Conservation (phyloP, 176 grass and related monocot genomes). For the Dactylis glomerata region DNA sequence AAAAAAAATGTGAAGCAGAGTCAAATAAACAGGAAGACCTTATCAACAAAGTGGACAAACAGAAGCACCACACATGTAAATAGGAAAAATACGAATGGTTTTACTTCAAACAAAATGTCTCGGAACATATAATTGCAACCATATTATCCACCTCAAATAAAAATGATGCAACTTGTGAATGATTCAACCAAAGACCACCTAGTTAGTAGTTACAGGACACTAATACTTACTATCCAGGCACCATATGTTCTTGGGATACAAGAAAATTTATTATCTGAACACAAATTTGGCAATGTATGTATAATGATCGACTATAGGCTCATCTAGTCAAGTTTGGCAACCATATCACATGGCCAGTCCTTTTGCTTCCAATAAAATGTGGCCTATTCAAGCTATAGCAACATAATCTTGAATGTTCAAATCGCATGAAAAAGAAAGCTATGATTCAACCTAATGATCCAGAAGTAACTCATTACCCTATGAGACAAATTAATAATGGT, state of each 20-base stretch:
- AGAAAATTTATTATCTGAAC: neutral
- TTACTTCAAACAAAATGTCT: neutral
- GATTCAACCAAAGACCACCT: neutral
- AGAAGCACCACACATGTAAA: neutral
- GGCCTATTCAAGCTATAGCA: neutral
- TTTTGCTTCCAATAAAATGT: neutral
- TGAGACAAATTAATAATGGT: neutral
- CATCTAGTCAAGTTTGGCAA: neutral
- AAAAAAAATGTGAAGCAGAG: neutral
- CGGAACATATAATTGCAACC: neutral
- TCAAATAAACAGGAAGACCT: neutral
- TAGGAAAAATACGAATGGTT: neutral
- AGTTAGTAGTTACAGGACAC: neutral
- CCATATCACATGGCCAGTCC: neutral
- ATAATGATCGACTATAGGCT: too few relatives aligned
- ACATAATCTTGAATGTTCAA: neutral
- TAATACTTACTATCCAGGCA: neutral
- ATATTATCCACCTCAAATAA: neutral
- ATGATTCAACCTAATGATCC: neutral
- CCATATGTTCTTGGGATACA: neutral
- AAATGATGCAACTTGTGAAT: neutral
- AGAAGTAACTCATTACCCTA: neutral
- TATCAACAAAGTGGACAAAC: neutral
- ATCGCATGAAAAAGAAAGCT: neutral
- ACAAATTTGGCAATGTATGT: neutral